These are phyloP conservation scores for Talaromyces stipitatus DNA, from an alignment of 495 filamentous ascomycete genomes.

Conservation along the genomic window DNA sequence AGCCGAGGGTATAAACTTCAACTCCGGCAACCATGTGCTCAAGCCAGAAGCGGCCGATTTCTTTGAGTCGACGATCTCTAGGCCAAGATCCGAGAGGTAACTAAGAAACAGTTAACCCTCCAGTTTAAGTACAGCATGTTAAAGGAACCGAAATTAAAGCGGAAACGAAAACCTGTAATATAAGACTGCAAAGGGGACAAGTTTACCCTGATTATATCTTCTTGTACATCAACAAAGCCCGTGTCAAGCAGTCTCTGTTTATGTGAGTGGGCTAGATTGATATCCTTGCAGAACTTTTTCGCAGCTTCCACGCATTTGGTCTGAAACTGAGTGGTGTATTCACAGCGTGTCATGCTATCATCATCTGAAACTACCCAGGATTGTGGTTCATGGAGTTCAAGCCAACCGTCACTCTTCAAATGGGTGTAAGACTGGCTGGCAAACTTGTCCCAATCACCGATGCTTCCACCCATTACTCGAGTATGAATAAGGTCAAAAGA, in stretches of 20 bases:
- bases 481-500: conserved; percentile 29
- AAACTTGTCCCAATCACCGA: conserved; percentile 27
- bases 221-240: conserved; percentile 22
- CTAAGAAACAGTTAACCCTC: not conserved
- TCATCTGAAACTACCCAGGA: conserved; percentile 23
- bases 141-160: too few relatives aligned
- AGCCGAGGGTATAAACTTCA: conserved; percentile 1
- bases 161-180: not conserved
- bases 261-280: conserved; percentile 16
- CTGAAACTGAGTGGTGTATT: conserved; percentile 18
- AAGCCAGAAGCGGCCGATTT: conserved; percentile 20
- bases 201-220: conserved; percentile 16
- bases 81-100: conserved; percentile 30
- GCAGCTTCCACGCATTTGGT: conserved; percentile 8
- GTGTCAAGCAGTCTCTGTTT: conserved; percentile 14
- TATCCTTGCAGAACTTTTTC: conserved; percentile 15
- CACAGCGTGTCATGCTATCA: conserved; percentile 17
- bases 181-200: too few relatives aligned
- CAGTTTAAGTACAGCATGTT: not conserved
- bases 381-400: conserved; percentile 29
- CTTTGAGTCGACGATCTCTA: conserved; percentile 28
- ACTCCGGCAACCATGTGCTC: not conserved
- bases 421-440: conserved; percentile 26
- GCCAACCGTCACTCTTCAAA: conserved; percentile 26
- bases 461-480: conserved; percentile 25